Base-by-base conservation (phyloP, 1,284 basidiomycete genomes). In the Stygiomarasmius scandens region DNA sequence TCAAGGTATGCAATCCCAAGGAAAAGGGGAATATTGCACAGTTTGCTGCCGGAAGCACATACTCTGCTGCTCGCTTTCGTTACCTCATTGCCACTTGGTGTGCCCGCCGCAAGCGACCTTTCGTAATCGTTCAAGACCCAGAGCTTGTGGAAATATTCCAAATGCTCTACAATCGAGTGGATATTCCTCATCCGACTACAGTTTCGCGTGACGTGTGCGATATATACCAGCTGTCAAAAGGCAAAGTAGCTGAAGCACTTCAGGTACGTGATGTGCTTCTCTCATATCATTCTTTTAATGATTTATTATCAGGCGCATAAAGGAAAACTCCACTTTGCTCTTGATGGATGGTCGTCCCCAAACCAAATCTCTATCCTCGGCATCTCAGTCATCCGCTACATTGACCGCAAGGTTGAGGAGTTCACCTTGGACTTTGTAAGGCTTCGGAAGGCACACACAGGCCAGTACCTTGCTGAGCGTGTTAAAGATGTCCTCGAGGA, bases 311-410 rank as follows among this genome's bases (percentile, higher is more conserved):
- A 32, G 29, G 29, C 29, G 29, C 29, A 32, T 32, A 5, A 32
- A 32, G 29, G 29, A 32, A 32, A 32, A 32, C 29, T 32, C 29
- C 54, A 55, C 22, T 19, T 38, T 1, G 19, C 47, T 2, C 23
- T 55, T 24, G 54, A 55, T 55, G 54, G 54, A 34, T 55, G 54
- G 54, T 48, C 54, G 1, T 34, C 54, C 2, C 54, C 25, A 16
- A 49, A 48, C 20, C 22, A 34, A 2, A 23, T 34, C n/a, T 55
- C 54, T 23, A 20, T 55, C 14, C 46, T 55, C 27, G 54, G 54
- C n/a, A 46, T 55, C 12, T 45, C 22, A 11, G 46, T 43, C 19
- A 32, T 32, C 12, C 29, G 29, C 12, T 32, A 32, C 12, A 12
- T 32, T 32, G 29, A 32, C 29, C 29, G 29, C 29, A 32, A 32